These are phyloP conservation scores for Carex kokanica DNA, from an alignment of 176 grass and related monocot genomes.

Conservation along the genomic window DNA sequence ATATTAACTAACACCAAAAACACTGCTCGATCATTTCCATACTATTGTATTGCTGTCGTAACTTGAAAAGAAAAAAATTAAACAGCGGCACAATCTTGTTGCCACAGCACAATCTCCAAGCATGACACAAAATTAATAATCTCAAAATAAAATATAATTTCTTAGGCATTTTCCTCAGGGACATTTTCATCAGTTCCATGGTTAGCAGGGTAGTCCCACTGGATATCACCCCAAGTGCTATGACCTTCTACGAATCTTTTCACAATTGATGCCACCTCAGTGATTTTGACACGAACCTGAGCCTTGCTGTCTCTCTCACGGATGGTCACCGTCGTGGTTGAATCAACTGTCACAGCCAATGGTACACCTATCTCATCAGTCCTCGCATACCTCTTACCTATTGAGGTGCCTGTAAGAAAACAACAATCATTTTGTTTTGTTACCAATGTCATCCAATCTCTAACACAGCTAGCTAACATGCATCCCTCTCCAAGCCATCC, in stretches of 20 bases:
- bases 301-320: constrained; percentile 82
- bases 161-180: constrained; percentile 24
- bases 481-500: not conserved
- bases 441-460: not conserved
- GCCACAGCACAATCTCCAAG: not conserved
- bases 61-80: not conserved
- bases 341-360: constrained; percentile 66
- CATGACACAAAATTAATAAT: constrained; percentile 12
- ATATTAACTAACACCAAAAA: constrained; percentile 13
- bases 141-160: not conserved
- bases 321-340: constrained; percentile 49
- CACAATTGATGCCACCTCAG: constrained; percentile 64
- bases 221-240: constrained; percentile 84
- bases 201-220: constrained; percentile 76
- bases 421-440: not conserved
- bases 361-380: constrained; percentile 75
- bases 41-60: not conserved
- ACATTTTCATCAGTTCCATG: constrained; percentile 17
- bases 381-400: constrained; percentile 75
- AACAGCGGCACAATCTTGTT: not conserved
- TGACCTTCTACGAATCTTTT: constrained; percentile 67
- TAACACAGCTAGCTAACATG: not conserved
- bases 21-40: not conserved
- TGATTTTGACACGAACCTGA: constrained; percentile 66
- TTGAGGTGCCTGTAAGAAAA: constrained; percentile 56